phyloP scores from a whole-genome alignment of 805 yeast genomes.

The Candida berthetii region DNA sequence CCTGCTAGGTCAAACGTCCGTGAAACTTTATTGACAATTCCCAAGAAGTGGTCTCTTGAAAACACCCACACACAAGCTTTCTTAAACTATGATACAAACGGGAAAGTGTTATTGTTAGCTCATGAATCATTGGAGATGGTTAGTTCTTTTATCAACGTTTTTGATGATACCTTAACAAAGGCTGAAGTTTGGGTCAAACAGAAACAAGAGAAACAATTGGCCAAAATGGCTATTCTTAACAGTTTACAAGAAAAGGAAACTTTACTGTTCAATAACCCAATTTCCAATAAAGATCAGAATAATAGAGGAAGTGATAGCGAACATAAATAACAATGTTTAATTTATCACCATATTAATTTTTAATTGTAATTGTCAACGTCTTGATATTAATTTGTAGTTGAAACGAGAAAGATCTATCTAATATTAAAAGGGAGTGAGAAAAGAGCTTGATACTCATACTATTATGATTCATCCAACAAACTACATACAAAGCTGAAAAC shows the following conservation, averaged over 20 bases:
- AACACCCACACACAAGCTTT: slow-evolving; percentile 5
- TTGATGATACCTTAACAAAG: slow-evolving; percentile 75
- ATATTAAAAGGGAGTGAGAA: no score
- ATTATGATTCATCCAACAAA: no score
- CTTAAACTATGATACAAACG: slow-evolving; percentile 39
- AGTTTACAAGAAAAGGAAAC: slow-evolving; percentile 2
- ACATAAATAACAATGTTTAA: no score
- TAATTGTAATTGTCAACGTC: no score
- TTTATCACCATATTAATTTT: no score
- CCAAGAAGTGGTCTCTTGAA: slow-evolving; percentile 56
- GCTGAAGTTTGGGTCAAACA: slow-evolving; percentile 80
- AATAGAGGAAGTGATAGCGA: not conserved
- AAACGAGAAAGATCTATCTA: no score
- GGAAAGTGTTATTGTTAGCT: slow-evolving; percentile 74
- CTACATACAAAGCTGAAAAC: no score
- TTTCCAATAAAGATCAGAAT: not conserved
- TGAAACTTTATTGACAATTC: slow-evolving; percentile 69
- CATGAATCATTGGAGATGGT: slow-evolving; percentile 86
- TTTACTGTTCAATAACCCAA: not conserved
- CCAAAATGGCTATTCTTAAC: slow-evolving; percentile 22
- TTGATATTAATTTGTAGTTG: no score
- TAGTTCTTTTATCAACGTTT: slow-evolving; percentile 71
- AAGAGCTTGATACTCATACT: no score
- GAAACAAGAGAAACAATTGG: slow-evolving; percentile 31
- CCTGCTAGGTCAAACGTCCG: slow-evolving; percentile 79